A percentile compares a stretch with the other conserved stretches of the same genome.
Conservation (phyloP, 2,329 filamentous ascomycete species). For the Penicillium sumatraense region DNA sequence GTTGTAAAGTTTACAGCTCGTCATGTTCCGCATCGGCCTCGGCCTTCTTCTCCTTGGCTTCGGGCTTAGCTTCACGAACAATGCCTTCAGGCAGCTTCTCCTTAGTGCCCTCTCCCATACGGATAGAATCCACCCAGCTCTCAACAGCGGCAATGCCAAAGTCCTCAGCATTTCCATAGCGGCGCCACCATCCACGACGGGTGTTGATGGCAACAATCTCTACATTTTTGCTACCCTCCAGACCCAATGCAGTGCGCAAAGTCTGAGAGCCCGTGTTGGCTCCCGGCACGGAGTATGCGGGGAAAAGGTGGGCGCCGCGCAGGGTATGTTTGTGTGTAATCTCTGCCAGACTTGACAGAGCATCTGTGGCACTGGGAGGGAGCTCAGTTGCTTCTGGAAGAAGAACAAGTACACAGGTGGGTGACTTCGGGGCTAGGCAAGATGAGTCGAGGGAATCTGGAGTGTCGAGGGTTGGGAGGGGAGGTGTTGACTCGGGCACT, state of each 20-base stretch:
- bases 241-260: slow-evolving; percentile 65
- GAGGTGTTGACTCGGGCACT: slow-evolving; percentile 61
- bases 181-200: slow-evolving; percentile 84
- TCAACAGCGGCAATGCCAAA: slow-evolving; percentile 65
- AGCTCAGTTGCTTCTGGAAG: slow-evolving; percentile 61
- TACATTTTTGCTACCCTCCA: slow-evolving; percentile 59
- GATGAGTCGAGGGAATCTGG: slow-evolving; percentile 67
- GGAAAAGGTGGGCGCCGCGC: slow-evolving; percentile 73
- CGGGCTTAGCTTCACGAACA: slow-evolving; percentile 43
- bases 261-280: slow-evolving; percentile 61
- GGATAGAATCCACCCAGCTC: slow-evolving; percentile 87
- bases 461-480: slow-evolving; percentile 69
- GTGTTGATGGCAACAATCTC: slow-evolving; percentile 83
- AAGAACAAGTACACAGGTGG: slow-evolving; percentile 81
- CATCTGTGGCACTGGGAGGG: slow-evolving; percentile 51
- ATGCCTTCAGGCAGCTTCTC: slow-evolving; percentile 70
- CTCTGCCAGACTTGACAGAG: slow-evolving; percentile 68
- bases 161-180: slow-evolving; percentile 64
- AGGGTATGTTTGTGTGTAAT: slow-evolving; percentile 76
- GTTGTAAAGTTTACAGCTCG: slow-evolving; percentile 50
- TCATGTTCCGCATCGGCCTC: slow-evolving; percentile 50
- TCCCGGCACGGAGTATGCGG: slow-evolving; percentile 75
- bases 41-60: slow-evolving; percentile 26
- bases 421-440: slow-evolving; percentile 76
- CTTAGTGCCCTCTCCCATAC: slow-evolving; percentile 84